Base-by-base conservation (phyloP, 805 yeast species). In the Metschnikowia corniflorae region DNA sequence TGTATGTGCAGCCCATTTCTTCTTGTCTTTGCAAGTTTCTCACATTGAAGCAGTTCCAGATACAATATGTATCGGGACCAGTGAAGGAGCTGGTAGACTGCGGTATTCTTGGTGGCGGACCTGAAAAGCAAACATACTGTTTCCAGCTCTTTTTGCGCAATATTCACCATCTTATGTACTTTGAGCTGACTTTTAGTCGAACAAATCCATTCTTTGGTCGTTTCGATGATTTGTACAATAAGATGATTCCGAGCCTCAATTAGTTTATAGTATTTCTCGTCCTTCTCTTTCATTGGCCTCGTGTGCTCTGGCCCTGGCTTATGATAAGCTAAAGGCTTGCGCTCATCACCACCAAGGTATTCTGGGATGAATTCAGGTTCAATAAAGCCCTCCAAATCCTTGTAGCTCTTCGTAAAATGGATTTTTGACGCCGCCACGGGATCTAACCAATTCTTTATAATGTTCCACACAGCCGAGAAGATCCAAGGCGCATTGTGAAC, bases 401-500 rank as follows among this genome's bases (percentile, higher is more conserved):
- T 74, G 17, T 67, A 57, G 46, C 69, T 70, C 54, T 84, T 82
- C 16, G 96, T 85, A 63, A 91, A 93, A 29, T 77, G 75, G 51
- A 93, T 86, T 62, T 91, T 91, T 17, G 91, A 73, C 0, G 96
- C 95, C 37, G 93, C 97, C 16, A 86, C 96, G 3, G 97, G 97
- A 57, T 93, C 97, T 39, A 91, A 70, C 97, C 97, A 91, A 51
- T 82, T 80, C 60, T 86, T 87, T 51, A 93, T 79, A 49, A 91
- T 77, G 49, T 81, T 83, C 97, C 98, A 93, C 42, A 91, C 86
- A 16, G 96, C 91, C 34, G 85, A 78, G 66, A 93, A 93, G 37
- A 93, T 78, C 97, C 97, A 88, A 18, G 98, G 98, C 0, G 98
- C 97, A 51, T 85, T 84, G 65, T 87, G 95, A 43, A 93, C 83